These are phyloP conservation scores for Dactylis glomerata DNA, from an alignment of 176 grass and related monocot genomes.

Conservation along the genomic window DNA sequence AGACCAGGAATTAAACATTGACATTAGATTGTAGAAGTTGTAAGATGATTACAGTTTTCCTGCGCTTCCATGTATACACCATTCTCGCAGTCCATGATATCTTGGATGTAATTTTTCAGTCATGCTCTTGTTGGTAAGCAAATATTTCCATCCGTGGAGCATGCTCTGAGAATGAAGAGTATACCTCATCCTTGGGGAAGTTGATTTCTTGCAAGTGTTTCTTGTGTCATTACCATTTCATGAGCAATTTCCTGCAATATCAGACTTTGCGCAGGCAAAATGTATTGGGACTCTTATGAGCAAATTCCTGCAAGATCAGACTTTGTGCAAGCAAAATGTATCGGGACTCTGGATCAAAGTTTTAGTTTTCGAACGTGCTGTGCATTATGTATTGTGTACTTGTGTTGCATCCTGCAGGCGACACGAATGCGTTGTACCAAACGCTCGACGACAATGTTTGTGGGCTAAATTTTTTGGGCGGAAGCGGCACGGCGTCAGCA, in stretches of 20 bases:
- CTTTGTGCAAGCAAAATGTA: not conserved
- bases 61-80: conserved; percentile 5
- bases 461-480: not conserved
- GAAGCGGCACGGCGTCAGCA: not conserved
- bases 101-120: conserved; percentile 19
- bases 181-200: not conserved
- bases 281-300: not conserved
- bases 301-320: not conserved
- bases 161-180: not conserved
- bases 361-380: not conserved
- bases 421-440: not conserved
- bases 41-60: conserved; percentile 44
- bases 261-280: not conserved
- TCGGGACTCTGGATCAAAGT: not conserved
- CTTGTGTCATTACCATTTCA: not conserved
- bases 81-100: not conserved
- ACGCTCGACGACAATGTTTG: not conserved
- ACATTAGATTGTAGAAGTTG: conserved; percentile 52
- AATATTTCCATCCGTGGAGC: not conserved
- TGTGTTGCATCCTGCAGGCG: not conserved
- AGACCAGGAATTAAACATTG: conserved; percentile 38
- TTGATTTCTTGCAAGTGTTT: not conserved
- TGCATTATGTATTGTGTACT: too few relatives aligned
- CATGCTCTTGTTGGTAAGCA: conserved; percentile 1
- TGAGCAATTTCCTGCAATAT: not conserved